These are phyloP conservation scores for Daldinia vernicosa DNA, from an alignment of 495 filamentous ascomycete species.

Conservation along the genomic window DNA sequence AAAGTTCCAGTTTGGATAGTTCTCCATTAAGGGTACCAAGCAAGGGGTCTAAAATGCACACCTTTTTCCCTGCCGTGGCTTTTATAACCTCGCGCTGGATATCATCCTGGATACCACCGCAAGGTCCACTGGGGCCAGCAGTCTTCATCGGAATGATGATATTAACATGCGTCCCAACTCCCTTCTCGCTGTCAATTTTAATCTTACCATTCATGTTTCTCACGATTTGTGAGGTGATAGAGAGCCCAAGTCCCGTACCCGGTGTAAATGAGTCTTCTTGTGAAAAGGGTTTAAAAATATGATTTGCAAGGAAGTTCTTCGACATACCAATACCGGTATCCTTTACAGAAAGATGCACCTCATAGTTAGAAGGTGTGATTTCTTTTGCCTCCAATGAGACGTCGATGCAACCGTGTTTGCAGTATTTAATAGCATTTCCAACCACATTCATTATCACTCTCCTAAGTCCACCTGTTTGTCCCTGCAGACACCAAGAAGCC, in stretches of 20 bases:
- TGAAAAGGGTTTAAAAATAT: conserved; percentile 73
- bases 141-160: conserved; percentile 32
- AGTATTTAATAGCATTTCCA: conserved; percentile 86
- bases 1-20: conserved; percentile 25
- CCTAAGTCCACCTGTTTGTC: conserved; percentile 74
- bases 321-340: conserved; percentile 77
- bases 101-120: conserved; percentile 9
- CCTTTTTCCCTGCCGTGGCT: conserved; percentile 19
- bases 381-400: conserved; percentile 59
- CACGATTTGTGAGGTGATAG: conserved; percentile 73
- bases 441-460: conserved; percentile 84
- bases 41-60: conserved; percentile 27
- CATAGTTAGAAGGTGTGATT: conserved; percentile 23
- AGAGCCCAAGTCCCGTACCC: conserved; percentile 76
- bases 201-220: conserved; percentile 67
- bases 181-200: conserved; percentile 60
- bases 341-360: conserved; percentile 60
- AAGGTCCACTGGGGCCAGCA: background rate
- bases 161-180: conserved; percentile 37
- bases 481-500: conserved; percentile 36
- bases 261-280: conserved; percentile 73
- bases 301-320: conserved; percentile 70
- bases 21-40: conserved; percentile 2
- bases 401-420: conserved; percentile 69
- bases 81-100: conserved; percentile 16